Conservation (phyloP, 2,329 filamentous ascomycete species). For the Penicillium freii region DNA sequence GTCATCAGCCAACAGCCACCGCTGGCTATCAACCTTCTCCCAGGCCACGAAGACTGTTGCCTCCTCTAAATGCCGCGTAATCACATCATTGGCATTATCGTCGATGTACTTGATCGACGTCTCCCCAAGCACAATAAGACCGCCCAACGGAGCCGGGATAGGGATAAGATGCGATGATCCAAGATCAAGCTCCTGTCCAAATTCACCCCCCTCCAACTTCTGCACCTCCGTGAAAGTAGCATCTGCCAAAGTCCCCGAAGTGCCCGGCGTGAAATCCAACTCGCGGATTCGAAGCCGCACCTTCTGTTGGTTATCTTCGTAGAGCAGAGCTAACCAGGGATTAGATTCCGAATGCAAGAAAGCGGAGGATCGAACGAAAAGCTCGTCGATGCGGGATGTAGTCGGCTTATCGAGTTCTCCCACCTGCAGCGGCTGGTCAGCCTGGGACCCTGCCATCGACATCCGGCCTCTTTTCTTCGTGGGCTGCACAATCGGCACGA, state of each 20-base stretch:
- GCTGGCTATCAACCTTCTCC: conserved; percentile 76
- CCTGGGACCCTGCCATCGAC: conserved; percentile 24
- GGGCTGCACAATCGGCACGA: conserved; percentile 60
- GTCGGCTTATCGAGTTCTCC: conserved; percentile 62
- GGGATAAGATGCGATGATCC: conserved; percentile 63
- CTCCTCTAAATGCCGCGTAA: conserved; percentile 65
- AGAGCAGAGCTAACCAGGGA: conserved; percentile 64
- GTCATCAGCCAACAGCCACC: conserved; percentile 88
- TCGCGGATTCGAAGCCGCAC: conserved; percentile 57
- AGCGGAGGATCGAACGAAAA: conserved; percentile 64
- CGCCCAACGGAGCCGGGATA: conserved; percentile 59
- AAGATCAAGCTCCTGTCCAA: conserved; percentile 56
- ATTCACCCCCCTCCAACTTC: conserved; percentile 28
- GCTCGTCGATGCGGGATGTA: conserved; percentile 62
- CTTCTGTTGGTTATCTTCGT: conserved; percentile 60
- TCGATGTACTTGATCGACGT: conserved; percentile 84
- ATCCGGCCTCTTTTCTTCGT: conserved; percentile 45
- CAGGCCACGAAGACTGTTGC: conserved; percentile 88
- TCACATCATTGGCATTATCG: conserved; percentile 65
- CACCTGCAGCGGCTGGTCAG: conserved; percentile 39
- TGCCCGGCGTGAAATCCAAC: conserved; percentile 51
- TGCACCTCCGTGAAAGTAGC: conserved; percentile 55
- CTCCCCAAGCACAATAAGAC: conserved; percentile 72
- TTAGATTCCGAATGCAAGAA: conserved; percentile 58
- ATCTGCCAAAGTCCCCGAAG: conserved; percentile 46